Evolutionary conservation across 257 asterid genomes (phyloP), one percentile per base, ranked within the genome.

Genomic region (Capsicum baccatum): DNA sequence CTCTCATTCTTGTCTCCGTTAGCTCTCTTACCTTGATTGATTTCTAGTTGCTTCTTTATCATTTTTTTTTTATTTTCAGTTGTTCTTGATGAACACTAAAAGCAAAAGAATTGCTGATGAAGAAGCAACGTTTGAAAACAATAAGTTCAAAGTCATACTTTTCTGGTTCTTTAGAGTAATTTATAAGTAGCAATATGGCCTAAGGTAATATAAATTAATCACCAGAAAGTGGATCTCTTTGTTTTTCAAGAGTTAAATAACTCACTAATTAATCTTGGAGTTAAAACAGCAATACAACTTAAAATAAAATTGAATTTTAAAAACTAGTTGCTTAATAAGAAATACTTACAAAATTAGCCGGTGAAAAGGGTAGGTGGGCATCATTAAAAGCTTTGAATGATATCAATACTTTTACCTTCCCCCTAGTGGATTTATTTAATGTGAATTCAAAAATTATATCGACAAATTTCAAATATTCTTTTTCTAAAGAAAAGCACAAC

Each of bases 311-410:
- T n/a, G 9, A 8, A 60, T 5, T 60, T 0, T 11, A 50, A 50
- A 50, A 50, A 50, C 8, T 19, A 0, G 37, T 60, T 2, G 19
- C 35, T n/a, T 8, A 60, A 60, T 62, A 39, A 62, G 1, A 62
- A 9, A 19, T 21, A 62, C 80, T 50, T 48, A 26, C 33, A 26
- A 48, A 69, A 69, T 69, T 48, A 50, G 81, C 81, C 80, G 80
- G 60, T 48, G 80, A 73, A 73, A 19, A 73, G 12, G 59, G 12
- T 15, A n/a, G 12, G 60, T 12, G 60, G n/a, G 13, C 80, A 73
- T 12, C 11, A 19, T n/a, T 73, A 73, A 19, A 21, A 50, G 15
- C 42, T 70, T 17, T 10, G 59, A 48, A 10, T 4, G 35, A 13
- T 48, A n/a, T 47, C 33, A 71, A 0, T n/a, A 11, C 2, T 73